Percentiles rank a stretch among this genome's conserved stretches.
These are phyloP conservation scores for Rhodotorula mucilaginosa DNA, from an alignment of 1,284 basidiomycete genomes.

Conservation along the genomic window DNA sequence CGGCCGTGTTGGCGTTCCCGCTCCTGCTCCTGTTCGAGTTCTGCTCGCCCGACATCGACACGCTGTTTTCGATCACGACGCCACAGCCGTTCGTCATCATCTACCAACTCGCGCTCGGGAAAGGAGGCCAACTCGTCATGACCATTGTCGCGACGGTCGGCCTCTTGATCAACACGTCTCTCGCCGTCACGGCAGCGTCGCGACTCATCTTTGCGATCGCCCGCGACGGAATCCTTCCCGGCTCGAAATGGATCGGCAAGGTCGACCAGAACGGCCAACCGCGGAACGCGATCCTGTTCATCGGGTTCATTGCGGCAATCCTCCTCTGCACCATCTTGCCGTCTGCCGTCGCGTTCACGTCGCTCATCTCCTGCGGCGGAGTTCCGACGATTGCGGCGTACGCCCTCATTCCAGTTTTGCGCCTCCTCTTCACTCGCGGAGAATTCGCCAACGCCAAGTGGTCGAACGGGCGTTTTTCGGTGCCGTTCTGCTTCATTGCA, in stretches of 20 bases:
- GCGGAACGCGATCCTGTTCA: constrained; percentile 53
- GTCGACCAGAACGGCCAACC: constrained; percentile 70
- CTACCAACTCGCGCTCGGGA: constrained; percentile 74
- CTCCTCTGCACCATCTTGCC: constrained; percentile 78
- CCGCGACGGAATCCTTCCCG: constrained; percentile 77
- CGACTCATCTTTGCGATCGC: constrained; percentile 81
- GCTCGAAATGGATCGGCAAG: constrained; percentile 72
- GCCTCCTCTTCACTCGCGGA: constrained; percentile 70
- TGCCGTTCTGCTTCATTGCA: constrained; percentile 65
- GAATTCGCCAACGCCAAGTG: constrained; percentile 69
- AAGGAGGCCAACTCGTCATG: constrained; percentile 74
- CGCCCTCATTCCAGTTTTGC: constrained; percentile 67
- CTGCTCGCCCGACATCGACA: constrained; percentile 73
- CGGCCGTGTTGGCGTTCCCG: constrained; percentile 67
- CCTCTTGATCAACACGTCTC: constrained; percentile 74
- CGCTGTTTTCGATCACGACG: constrained; percentile 67
- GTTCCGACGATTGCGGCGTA: constrained; percentile 80
- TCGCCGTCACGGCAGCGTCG: constrained; percentile 77
- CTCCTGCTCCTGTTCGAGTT: constrained; percentile 70
- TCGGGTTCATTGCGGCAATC: constrained; percentile 56
- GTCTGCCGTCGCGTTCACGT: constrained; percentile 80
- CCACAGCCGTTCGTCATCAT: constrained; percentile 84
- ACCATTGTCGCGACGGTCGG: constrained; percentile 73
- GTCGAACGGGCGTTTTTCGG: constrained; percentile 63
- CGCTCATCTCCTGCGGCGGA: constrained; percentile 73